A percentile compares a stretch with the other conserved stretches of the same genome.
phyloP scores from a whole-genome alignment of 257 asterid genomes.

The Forsythia viridissima region DNA sequence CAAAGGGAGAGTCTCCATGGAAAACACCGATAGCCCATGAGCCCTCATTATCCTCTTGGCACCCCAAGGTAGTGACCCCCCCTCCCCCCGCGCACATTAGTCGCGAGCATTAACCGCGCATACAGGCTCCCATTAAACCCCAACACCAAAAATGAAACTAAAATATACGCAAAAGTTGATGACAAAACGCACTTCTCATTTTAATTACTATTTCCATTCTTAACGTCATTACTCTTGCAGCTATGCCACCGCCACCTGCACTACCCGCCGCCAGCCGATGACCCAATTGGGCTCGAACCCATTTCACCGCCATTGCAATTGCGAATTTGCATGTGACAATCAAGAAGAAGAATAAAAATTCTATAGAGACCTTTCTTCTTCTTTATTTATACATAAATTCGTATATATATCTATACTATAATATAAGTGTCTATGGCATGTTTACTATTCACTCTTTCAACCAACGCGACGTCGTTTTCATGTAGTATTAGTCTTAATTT shows the following conservation, averaged over 20 bases:
- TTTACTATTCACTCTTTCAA: too few species aligned
- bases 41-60: conserved; percentile 82
- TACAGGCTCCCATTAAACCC: conserved; percentile 71
- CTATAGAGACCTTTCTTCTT: not conserved
- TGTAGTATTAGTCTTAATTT: too few species aligned
- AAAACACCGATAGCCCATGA: conserved; percentile 91
- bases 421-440: too few species aligned
- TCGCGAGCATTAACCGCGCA: conserved; percentile 52
- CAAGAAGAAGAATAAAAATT: not conserved
- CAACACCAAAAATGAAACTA: conserved; percentile 60
- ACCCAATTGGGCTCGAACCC: conserved; percentile 35
- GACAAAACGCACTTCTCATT: conserved; percentile 31
- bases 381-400: not conserved
- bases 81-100: conserved; percentile 70
- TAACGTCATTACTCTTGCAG: not conserved
- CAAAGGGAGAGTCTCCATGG: conserved; percentile 90
- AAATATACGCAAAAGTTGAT: conserved; percentile 56
- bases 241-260: conserved; percentile 36
- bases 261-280: conserved; percentile 31
- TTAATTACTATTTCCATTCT: conserved; percentile 16
- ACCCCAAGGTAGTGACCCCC: conserved; percentile 47
- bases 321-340: conserved; percentile 30
- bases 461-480: too few species aligned
- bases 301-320: conserved; percentile 23
- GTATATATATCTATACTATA: not conserved